Percentiles rank a stretch among this genome's conserved stretches.
Evolutionary conservation across 305 asterid species (phyloP).

Genomic region (Fraxinus platypoda): DNA sequence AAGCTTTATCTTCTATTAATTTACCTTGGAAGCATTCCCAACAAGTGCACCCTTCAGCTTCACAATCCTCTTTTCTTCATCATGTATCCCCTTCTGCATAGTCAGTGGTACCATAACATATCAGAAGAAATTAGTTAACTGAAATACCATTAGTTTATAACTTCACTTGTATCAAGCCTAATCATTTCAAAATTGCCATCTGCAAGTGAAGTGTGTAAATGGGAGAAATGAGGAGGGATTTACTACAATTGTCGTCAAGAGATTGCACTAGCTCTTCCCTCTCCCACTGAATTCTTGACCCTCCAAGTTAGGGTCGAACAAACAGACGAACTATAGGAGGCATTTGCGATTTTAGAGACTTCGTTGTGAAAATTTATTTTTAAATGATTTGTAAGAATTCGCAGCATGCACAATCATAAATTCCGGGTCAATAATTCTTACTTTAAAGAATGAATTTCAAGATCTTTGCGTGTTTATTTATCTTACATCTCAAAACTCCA

Average conservation of each 20-base stretch:
- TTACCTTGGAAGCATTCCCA: slow-evolving; percentile 71
- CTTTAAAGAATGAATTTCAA: background rate
- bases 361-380: background rate
- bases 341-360: background rate
- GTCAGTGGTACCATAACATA: background rate
- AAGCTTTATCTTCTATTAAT: background rate
- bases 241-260: background rate
- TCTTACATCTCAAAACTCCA: too few relatives aligned
- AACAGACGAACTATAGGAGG: background rate
- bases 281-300: background rate
- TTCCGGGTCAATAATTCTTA: background rate
- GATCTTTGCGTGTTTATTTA: too few relatives aligned
- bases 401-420: background rate
- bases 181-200: background rate
- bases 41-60: slow-evolving; percentile 46
- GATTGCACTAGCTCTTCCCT: background rate
- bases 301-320: background rate
- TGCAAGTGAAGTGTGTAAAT: background rate
- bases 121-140: slow-evolving; percentile 4
- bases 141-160: background rate
- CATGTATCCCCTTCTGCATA: slow-evolving; percentile 48
- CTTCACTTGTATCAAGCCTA: background rate
- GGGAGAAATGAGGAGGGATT: background rate
- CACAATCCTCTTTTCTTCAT: slow-evolving; percentile 42
- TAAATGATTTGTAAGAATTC: background rate